Evolutionary conservation across 2,329 filamentous ascomycete genomes (phyloP).

Genomic region (Pyrenophora graminea): DNA sequence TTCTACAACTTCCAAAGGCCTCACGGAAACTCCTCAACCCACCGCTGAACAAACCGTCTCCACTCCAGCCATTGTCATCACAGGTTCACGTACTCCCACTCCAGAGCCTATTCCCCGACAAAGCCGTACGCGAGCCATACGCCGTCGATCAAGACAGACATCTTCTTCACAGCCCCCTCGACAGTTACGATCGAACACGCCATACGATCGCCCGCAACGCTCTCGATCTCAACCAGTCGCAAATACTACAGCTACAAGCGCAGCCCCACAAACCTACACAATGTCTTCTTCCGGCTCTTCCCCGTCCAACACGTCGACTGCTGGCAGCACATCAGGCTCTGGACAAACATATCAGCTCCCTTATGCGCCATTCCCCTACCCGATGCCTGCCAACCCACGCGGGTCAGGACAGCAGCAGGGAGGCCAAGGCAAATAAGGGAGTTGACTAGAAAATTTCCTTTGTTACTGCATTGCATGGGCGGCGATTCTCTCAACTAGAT

Average conservation of each 20-base stretch:
- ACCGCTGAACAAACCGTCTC: slow-evolving; percentile 22
- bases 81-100: slow-evolving; percentile 12
- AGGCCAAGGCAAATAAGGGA: slow-evolving; percentile 23
- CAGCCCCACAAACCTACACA: not conserved
- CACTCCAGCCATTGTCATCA: slow-evolving; percentile 26
- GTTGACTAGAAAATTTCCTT: slow-evolving; percentile 1
- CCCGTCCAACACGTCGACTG: slow-evolving; percentile 38
- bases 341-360: slow-evolving; percentile 40
- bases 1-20: slow-evolving; percentile 11
- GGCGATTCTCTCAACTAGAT: not conserved
- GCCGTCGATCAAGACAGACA: slow-evolving; percentile 10
- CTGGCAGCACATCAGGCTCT: slow-evolving; percentile 35
- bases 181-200: slow-evolving; percentile 13
- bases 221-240: slow-evolving; percentile 21
- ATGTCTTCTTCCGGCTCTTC: slow-evolving; percentile 45
- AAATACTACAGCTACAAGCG: slow-evolving; percentile 3
- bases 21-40: slow-evolving; percentile 29
- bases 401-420: slow-evolving; percentile 25
- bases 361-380: slow-evolving; percentile 46
- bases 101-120: slow-evolving; percentile 13
- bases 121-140: slow-evolving; percentile 18
- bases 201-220: slow-evolving; percentile 20
- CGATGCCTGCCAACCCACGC: slow-evolving; percentile 37
- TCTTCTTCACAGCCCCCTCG: slow-evolving; percentile 20
- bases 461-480: not conserved